These are phyloP conservation scores for Mycena leptocephala DNA, from an alignment of 768 basidiomycete species.

Conservation along the genomic window DNA sequence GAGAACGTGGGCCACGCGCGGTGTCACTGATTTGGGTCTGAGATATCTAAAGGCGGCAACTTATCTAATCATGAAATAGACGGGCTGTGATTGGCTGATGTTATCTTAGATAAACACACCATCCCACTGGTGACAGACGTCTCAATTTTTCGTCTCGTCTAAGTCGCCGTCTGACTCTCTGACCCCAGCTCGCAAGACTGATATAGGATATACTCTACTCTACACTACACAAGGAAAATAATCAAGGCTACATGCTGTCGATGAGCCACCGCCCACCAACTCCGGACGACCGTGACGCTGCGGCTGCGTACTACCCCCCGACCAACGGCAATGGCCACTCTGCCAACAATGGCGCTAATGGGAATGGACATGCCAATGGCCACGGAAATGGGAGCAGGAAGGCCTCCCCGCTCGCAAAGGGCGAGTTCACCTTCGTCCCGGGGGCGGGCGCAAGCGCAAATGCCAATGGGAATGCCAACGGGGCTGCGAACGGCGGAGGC, in stretches of 20 bases:
- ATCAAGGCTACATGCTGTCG: background rate
- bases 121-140: background rate
- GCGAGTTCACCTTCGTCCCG: slow-evolving; percentile 2
- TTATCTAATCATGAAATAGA: background rate
- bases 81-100: slow-evolving; percentile 31
- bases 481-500: background rate
- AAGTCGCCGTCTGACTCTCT: background rate
- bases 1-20: too few relatives aligned
- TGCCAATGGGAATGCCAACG: background rate
- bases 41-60: too few relatives aligned
- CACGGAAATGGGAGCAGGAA: background rate
- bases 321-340: background rate
- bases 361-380: background rate
- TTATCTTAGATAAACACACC: slow-evolving; percentile 35
- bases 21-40: too few relatives aligned
- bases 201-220: background rate
- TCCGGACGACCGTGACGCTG: background rate
- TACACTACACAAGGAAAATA: background rate
- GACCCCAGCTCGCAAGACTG: background rate
- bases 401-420: background rate
- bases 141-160: background rate
- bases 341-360: background rate
- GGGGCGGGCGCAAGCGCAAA: background rate
- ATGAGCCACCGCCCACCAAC: background rate
- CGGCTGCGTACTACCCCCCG: background rate